A percentile compares a stretch with the other conserved stretches of the same genome.
phyloP scores from a whole-genome alignment of 768 basidiomycete species.

The Cyclocybe cylindracea region DNA sequence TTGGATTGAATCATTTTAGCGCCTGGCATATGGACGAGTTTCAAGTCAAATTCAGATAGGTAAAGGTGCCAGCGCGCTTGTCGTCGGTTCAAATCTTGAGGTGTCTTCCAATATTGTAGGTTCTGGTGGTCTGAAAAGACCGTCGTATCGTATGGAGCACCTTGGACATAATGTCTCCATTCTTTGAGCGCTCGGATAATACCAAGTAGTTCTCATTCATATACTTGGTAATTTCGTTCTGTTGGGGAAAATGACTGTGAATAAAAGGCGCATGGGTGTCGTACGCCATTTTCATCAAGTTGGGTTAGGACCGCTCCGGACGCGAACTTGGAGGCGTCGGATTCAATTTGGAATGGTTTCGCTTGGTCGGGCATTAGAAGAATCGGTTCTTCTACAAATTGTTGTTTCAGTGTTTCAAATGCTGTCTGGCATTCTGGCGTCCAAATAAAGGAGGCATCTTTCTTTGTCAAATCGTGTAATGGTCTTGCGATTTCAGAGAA shows the following conservation, averaged over 20 bases:
- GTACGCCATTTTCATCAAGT: constrained; percentile 18
- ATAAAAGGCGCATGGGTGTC: constrained; percentile 38
- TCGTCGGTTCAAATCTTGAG: constrained; percentile 6
- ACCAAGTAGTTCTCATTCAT: constrained; percentile 50
- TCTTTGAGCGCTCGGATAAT: constrained; percentile 37
- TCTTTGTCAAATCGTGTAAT: constrained; percentile 25
- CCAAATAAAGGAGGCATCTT: constrained; percentile 27
- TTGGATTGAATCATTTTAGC: constrained; percentile 14
- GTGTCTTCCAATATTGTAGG: constrained; percentile 1
- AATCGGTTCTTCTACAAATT: constrained; percentile 23
- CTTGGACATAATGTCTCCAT: no score
- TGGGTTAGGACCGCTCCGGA: constrained; percentile 34
- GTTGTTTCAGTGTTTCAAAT: constrained; percentile 29
- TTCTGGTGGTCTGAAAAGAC: constrained; percentile 15
- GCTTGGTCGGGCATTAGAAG: constrained; percentile 18
- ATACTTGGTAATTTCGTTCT: constrained; percentile 46
- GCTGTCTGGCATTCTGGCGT: constrained; percentile 12
- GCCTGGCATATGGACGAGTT: constrained; percentile 10
- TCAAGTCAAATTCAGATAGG: constrained; percentile 9
- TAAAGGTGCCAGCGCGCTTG: constrained; percentile 13
- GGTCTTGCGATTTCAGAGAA: constrained; percentile 31
- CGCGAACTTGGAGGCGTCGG: constrained; percentile 31
- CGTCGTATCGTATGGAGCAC: no score
- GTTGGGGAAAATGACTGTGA: constrained; percentile 29
- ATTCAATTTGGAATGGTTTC: constrained; percentile 25